These are phyloP conservation scores for Margaritispora aquatica DNA, from an alignment of 495 filamentous ascomycete species.

Conservation along the genomic window DNA sequence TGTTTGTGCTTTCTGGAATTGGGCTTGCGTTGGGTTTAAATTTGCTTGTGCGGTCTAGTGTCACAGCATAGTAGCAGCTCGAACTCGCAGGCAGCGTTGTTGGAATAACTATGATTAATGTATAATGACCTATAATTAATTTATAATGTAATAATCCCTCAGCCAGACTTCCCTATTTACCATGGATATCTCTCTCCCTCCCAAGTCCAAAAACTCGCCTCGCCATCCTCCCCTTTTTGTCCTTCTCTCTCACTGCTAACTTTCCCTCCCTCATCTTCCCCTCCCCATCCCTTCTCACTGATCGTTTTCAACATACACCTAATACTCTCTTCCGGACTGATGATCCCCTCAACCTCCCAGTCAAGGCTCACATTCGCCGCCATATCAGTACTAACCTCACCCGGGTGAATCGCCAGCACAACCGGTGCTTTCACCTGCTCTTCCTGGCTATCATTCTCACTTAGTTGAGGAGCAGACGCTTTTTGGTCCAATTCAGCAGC, in stretches of 20 bases:
- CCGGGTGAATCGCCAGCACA: constrained; percentile 50
- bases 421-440: constrained; percentile 31
- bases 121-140: background rate
- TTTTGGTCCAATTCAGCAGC: constrained; percentile 32
- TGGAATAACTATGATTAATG: background rate
- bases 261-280: constrained; percentile 1
- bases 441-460: no score
- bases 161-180: background rate
- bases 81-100: background rate
- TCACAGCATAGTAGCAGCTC: background rate
- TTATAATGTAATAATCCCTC: background rate
- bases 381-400: constrained; percentile 47
- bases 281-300: constrained; percentile 29
- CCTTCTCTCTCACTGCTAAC: background rate
- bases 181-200: constrained; percentile 36
- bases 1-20: background rate
- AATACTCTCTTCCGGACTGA: constrained; percentile 42
- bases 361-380: constrained; percentile 40
- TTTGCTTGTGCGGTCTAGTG: background rate
- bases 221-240: constrained; percentile 20
- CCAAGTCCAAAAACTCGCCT: constrained; percentile 51
- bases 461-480: background rate
- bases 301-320: constrained; percentile 45
- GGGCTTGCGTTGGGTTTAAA: background rate
- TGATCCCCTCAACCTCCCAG: constrained; percentile 46